Conservation (phyloP, 139 green algal species). For the Eudorina sp. region DNA sequence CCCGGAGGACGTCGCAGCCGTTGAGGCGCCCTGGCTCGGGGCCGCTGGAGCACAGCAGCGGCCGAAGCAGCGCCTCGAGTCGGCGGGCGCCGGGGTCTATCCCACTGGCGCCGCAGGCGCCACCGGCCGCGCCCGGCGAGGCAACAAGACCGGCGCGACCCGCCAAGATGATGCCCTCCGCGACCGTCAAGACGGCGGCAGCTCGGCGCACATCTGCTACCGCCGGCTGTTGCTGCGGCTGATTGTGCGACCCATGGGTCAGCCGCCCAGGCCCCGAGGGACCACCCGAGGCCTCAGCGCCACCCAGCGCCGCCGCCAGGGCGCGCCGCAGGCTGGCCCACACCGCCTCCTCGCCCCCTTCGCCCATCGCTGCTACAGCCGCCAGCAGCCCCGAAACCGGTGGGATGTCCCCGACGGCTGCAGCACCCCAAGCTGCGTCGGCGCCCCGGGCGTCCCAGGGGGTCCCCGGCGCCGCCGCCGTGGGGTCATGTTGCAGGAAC, state of each 20-base stretch:
- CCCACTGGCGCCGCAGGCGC: neutral
- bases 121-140: neutral
- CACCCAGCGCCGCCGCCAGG: neutral
- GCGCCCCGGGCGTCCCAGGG: neutral
- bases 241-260: too few species aligned
- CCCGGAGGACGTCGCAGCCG: neutral
- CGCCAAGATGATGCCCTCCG: neutral
- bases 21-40: neutral
- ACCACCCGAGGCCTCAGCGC: too few species aligned
- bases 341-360: slow-evolving; percentile 9
- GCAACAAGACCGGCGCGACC: neutral
- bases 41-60: neutral
- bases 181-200: neutral
- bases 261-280: too few species aligned
- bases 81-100: neutral
- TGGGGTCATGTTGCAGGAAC: neutral
- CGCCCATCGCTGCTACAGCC: neutral
- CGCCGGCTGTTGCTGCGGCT: neutral
- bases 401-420: neutral
- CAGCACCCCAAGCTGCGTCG: neutral
- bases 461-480: neutral
- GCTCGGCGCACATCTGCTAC: neutral
- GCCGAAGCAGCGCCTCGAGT: neutral
- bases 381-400: neutral
- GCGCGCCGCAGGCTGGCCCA: neutral